A percentile compares a stretch with the other conserved stretches of the same genome.
These are phyloP conservation scores for Trametes cingulata DNA, from an alignment of 768 basidiomycete species.

Conservation along the genomic window DNA sequence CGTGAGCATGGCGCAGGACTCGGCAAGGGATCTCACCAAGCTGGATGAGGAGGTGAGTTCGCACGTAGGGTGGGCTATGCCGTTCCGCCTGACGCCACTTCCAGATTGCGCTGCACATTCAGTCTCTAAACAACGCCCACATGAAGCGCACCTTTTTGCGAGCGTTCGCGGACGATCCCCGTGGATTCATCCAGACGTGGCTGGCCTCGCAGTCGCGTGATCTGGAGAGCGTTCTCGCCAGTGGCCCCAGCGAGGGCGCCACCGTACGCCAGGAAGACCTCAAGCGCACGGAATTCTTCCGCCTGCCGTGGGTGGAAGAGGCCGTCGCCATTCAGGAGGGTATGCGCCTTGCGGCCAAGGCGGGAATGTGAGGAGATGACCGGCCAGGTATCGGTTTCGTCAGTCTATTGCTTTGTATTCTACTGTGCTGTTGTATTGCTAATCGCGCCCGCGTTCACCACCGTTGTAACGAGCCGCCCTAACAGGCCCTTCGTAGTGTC, in stretches of 20 bases:
- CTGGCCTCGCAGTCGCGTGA: constrained; percentile 90
- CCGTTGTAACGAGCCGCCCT: too few species aligned
- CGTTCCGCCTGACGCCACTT: neutral
- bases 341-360: constrained; percentile 54
- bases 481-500: too few species aligned
- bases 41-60: constrained; percentile 84
- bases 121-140: constrained; percentile 84
- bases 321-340: constrained; percentile 88
- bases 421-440: neutral
- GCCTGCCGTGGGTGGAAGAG: constrained; percentile 88
- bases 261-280: constrained; percentile 87
- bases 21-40: constrained; percentile 61
- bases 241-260: constrained; percentile 77
- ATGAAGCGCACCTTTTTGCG: constrained; percentile 85
- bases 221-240: constrained; percentile 85
- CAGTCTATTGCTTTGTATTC: neutral
- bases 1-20: constrained; percentile 68
- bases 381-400: neutral
- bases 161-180: constrained; percentile 77
- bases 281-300: constrained; percentile 87
- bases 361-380: constrained; percentile 17
- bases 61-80: neutral
- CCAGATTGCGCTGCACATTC: constrained; percentile 80
- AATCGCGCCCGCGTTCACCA: too few species aligned
- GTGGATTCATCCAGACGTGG: constrained; percentile 86